Evolutionary conservation across 1,284 basidiomycete species (phyloP), one percentile per base, ranked within the genome.

Genomic region (Naganishia cerealis): DNA sequence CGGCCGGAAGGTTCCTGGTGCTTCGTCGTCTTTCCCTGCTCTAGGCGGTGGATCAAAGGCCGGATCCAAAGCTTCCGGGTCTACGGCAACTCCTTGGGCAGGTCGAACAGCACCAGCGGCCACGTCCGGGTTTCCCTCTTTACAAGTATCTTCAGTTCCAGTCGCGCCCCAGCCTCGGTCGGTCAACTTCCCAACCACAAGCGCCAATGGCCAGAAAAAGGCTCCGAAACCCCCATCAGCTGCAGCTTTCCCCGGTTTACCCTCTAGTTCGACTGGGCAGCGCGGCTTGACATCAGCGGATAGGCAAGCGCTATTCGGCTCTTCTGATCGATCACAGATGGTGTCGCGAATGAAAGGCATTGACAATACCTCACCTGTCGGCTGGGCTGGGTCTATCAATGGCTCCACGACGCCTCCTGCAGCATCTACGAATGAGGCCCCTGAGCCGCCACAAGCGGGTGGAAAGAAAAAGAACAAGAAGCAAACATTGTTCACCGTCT

Each of bases 401-500:
- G 71, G 58, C 2, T 52, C 33, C 70, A 63, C 29, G 42, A 48
- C 38, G 66, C 53, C 58, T 68, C 55, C 15, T 66, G 65, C 57
- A 67, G 61, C n/a, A 73, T 71, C 16, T 24, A 7, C 46, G 72
- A 69, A 4, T 65, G 56, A 58, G 69, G 70, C 70, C 85, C 85
- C 16, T 46, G 57, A 46, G 15, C 67, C 62, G 57, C 68, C 59
- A 46, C 74, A 72, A 42, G 76, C 71, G n/a, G 74, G 71, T 24
- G 75, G 75, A 71, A 87, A 87, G 72, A 90, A 88, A 84, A 69
- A 69, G 58, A 86, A 87, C 77, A 85, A 87, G 77, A 92, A 92
- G 80, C 90, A 93, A 82, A 88, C 87, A 24, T 78, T 94, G 73
- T 92, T 93, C 75, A 90, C 82, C 21, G 78, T 81, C 46, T 66